Evolutionary conservation across 1,284 basidiomycete species (phyloP).

Genomic region (Anthracocystis panici-leucophaei): DNA sequence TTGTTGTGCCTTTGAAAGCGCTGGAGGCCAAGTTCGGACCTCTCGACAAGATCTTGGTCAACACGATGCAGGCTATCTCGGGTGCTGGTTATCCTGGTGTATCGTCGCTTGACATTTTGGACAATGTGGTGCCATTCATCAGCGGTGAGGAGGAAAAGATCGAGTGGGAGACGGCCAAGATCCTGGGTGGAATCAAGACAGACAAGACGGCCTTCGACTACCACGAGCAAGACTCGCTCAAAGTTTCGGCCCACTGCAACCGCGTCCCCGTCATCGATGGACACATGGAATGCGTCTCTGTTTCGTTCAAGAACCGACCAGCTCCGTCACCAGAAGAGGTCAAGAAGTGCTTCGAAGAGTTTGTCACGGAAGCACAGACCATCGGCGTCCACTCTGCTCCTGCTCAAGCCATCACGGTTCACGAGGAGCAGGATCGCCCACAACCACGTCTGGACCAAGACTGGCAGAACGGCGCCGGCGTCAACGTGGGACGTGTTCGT

Average conservation of each 20-base stretch:
- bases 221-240: constrained; percentile 82
- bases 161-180: constrained; percentile 98
- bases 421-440: constrained; percentile 91
- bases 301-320: constrained; percentile 83
- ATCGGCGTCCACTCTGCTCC: constrained; percentile 88
- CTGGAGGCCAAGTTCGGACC: constrained; percentile 93
- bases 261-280: constrained; percentile 94
- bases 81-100: constrained; percentile 97
- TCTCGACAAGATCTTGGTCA: constrained; percentile 87
- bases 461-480: constrained; percentile 90
- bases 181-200: constrained; percentile 77
- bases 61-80: constrained; percentile 97
- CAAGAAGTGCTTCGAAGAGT: constrained; percentile 81
- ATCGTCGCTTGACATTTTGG: constrained; percentile 88
- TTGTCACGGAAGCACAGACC: constrained; percentile 82
- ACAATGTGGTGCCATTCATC: constrained; percentile 97
- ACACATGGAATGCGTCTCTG: constrained; percentile 86
- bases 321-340: constrained; percentile 90
- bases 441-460: constrained; percentile 93
- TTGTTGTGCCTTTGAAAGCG: constrained; percentile 90
- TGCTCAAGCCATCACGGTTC: constrained; percentile 85
- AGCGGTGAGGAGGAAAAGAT: constrained; percentile 90
- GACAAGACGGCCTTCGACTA: constrained; percentile 78
- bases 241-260: constrained; percentile 90
- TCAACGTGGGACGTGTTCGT: constrained; percentile 89